A percentile compares a stretch with the other conserved stretches of the same genome.
These are phyloP conservation scores for Fusarium torreyae DNA, from an alignment of 2,329 filamentous ascomycete species.

Conservation along the genomic window DNA sequence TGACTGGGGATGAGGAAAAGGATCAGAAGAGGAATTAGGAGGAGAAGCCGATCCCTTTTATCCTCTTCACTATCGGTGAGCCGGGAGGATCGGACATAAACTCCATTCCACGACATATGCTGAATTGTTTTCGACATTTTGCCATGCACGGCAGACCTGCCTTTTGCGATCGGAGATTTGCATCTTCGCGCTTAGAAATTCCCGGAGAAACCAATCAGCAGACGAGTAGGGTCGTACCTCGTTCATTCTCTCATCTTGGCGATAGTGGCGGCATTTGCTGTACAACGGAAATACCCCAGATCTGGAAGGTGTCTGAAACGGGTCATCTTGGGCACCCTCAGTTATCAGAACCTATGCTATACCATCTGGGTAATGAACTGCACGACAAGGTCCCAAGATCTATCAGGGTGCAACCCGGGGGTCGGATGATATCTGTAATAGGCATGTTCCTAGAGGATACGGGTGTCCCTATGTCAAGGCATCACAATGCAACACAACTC, in stretches of 20 bases:
- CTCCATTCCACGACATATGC: too few species aligned
- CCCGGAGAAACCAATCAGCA: conserved; percentile 12
- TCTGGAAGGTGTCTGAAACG: conserved; percentile 29
- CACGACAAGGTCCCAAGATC: not conserved
- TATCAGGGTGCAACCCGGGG: not conserved
- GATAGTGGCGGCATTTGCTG: conserved; percentile 19
- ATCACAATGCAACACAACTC: not conserved
- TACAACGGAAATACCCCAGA: conserved; percentile 15
- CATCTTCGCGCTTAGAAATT: not conserved
- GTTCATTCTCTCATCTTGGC: conserved; percentile 34
- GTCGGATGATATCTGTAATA: not conserved
- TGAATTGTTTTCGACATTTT: not conserved
- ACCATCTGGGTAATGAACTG: not conserved
- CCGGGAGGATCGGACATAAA: too few species aligned
- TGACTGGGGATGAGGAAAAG: not conserved
- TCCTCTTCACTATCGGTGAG: not conserved
- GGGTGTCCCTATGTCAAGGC: not conserved
- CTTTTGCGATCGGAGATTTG: conserved; percentile 5
- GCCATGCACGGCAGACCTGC: not conserved
- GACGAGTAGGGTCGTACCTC: not conserved
- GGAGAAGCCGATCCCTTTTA: not conserved
- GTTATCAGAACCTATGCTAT: conserved; percentile 3
- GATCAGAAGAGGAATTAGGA: fast-evolving
- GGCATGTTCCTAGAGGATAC: not conserved
- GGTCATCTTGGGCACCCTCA: not conserved